phyloP scores from a whole-genome alignment of 257 asterid genomes.

The Penstemon barbatus region DNA sequence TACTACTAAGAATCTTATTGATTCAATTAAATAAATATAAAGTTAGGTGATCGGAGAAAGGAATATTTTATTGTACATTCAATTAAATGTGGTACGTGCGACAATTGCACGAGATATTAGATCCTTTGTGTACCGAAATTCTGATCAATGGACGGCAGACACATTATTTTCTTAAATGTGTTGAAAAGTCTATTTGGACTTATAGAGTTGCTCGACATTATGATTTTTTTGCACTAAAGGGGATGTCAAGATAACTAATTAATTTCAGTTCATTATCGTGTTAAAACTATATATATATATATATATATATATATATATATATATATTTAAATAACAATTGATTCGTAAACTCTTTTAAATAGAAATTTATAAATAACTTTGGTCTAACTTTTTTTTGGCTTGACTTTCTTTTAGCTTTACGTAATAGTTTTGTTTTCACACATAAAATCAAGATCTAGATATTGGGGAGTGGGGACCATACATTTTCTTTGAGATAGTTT shows the following conservation, averaged over 20 bases:
- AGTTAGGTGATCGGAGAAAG: neutral
- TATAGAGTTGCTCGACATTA: neutral
- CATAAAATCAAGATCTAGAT: too few relatives aligned
- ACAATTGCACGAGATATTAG: neutral
- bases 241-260: neutral
- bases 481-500: too few relatives aligned
- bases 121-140: neutral
- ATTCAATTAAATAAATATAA: neutral
- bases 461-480: too few relatives aligned
- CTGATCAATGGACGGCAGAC: neutral
- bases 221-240: neutral
- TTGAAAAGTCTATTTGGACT: neutral
- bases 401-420: neutral
- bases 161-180: neutral
- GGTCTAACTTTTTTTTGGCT: neutral
- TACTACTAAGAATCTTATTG: too few relatives aligned
- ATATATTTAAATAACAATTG: neutral
- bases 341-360: neutral
- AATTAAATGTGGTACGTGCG: neutral
- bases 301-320: neutral
- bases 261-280: neutral
- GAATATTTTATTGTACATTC: neutral
- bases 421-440: neutral
- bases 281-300: too few relatives aligned
- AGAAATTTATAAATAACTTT: neutral